Conservation (phyloP, 495 filamentous ascomycete genomes). For the Penicilliopsis zonata region DNA sequence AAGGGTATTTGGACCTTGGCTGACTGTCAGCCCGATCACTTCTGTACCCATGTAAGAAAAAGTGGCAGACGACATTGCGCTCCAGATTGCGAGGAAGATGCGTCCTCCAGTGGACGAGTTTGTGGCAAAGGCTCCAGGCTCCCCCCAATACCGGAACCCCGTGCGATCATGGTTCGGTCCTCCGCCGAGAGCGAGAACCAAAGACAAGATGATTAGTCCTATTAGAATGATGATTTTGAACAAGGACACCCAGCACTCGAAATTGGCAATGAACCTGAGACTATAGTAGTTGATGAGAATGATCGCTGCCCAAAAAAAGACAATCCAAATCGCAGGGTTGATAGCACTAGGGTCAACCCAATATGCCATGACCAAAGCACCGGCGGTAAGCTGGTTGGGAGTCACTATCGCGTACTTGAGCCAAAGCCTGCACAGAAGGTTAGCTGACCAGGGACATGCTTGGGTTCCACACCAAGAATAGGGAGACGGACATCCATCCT, state of each 20-base stretch:
- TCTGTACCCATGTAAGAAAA: constrained; percentile 84
- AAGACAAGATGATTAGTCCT: constrained; percentile 51
- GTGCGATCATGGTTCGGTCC: constrained; percentile 57
- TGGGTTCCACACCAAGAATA: not conserved
- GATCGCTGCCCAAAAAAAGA: constrained; percentile 40
- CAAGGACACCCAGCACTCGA: constrained; percentile 70
- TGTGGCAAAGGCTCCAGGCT: constrained; percentile 52
- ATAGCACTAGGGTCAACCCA: constrained; percentile 41
- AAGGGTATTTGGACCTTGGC: constrained; percentile 67
- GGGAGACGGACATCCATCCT: constrained; percentile 38
- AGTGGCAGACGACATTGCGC: constrained; percentile 62
- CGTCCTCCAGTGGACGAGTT: constrained; percentile 26
- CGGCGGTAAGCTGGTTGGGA: constrained; percentile 73
- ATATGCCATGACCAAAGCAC: constrained; percentile 62
- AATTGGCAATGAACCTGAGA: constrained; percentile 64
- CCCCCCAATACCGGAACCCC: constrained; percentile 71
- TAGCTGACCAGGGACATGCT: not conserved
- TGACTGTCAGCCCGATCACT: constrained; percentile 58
- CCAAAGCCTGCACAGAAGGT: constrained; percentile 31
- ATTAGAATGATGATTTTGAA: constrained; percentile 66
- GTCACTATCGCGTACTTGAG: constrained; percentile 62
- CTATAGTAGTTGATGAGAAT: constrained; percentile 44
- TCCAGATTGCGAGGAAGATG: constrained; percentile 66
- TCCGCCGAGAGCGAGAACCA: constrained; percentile 62
- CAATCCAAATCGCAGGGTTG: constrained; percentile 41